Evolutionary conservation across 2,329 filamentous ascomycete genomes (phyloP).

Genomic region (Atkinsonella texensis): DNA sequence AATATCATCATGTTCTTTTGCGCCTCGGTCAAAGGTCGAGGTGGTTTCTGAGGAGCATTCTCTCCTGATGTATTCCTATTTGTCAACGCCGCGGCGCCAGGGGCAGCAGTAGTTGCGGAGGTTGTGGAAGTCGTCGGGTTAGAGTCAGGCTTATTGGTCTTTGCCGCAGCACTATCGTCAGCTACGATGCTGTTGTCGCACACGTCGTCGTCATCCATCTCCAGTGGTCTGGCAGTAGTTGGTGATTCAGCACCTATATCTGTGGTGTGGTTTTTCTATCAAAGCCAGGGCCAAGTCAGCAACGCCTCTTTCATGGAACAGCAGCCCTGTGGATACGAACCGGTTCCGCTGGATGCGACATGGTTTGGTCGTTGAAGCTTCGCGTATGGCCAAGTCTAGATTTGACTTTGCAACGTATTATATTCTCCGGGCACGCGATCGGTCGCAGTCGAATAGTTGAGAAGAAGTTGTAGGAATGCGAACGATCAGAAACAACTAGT

Average conservation of each 20-base stretch:
- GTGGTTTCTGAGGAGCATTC: constrained; percentile 64
- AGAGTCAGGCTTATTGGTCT: background rate
- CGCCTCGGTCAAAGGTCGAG: constrained; percentile 66
- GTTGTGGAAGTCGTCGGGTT: constrained; percentile 2
- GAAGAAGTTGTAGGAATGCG: background rate
- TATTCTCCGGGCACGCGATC: background rate
- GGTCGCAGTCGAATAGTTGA: background rate
- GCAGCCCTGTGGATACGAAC: constrained; percentile 22
- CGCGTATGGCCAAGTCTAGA: background rate
- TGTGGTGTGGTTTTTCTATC: constrained; percentile 30
- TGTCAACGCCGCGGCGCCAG: constrained; percentile 18
- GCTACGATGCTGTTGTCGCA: constrained; percentile 44
- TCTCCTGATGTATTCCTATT: constrained; percentile 12
- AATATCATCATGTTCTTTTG: constrained; percentile 81
- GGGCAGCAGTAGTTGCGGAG: constrained; percentile 15
- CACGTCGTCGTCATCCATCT: constrained; percentile 59
- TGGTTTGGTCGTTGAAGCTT: constrained; percentile 12
- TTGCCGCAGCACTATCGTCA: constrained; percentile 25
- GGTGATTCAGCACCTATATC: constrained; percentile 47
- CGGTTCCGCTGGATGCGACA: constrained; percentile 32
- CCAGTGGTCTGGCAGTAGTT: constrained; percentile 51
- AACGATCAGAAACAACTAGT: background rate
- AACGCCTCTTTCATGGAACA: constrained; percentile 5
- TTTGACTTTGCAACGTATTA: background rate
- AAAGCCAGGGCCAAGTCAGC: constrained; percentile 12